Percentiles rank a stretch among this genome's conserved stretches.
Conservation (phyloP, 768 basidiomycete genomes). For the Tulasnella sp. region DNA sequence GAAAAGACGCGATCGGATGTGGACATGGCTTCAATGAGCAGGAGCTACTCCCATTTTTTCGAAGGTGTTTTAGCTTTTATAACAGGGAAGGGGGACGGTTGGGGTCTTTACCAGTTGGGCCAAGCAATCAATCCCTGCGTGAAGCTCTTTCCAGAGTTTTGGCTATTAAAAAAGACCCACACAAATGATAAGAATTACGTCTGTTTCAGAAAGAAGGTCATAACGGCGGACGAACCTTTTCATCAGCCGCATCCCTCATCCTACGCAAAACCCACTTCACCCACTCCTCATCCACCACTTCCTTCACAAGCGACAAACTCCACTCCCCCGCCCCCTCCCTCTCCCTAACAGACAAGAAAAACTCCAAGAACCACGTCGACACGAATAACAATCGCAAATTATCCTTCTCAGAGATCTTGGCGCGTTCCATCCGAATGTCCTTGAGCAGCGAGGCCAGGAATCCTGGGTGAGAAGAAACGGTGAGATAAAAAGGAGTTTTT, state of each 20-base stretch:
- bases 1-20: conserved; percentile 43
- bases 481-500: not conserved
- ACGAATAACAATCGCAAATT: conserved; percentile 80
- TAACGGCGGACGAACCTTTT: conserved; percentile 51
- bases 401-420: conserved; percentile 91
- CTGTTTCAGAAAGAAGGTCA: not conserved
- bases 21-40: conserved; percentile 78
- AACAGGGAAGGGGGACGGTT: too few species aligned
- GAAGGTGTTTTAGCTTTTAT: too few species aligned
- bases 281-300: conserved; percentile 77
- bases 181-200: not conserved
- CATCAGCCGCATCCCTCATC: conserved; percentile 82
- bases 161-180: conserved; percentile 65
- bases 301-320: conserved; percentile 60
- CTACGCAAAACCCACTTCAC: conserved; percentile 84
- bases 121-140: conserved; percentile 88
- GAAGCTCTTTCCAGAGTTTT: conserved; percentile 86
- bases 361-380: conserved; percentile 85
- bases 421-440: conserved; percentile 86
- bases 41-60: conserved; percentile 38
- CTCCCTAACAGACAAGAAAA: conserved; percentile 52
- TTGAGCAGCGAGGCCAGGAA: conserved; percentile 78
- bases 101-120: conserved; percentile 53
- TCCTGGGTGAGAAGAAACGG: conserved; percentile 35
- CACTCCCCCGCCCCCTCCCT: conserved; percentile 24